Evolutionary conservation across 305 asterid genomes (phyloP).

Genomic region (Rubia balearica): DNA sequence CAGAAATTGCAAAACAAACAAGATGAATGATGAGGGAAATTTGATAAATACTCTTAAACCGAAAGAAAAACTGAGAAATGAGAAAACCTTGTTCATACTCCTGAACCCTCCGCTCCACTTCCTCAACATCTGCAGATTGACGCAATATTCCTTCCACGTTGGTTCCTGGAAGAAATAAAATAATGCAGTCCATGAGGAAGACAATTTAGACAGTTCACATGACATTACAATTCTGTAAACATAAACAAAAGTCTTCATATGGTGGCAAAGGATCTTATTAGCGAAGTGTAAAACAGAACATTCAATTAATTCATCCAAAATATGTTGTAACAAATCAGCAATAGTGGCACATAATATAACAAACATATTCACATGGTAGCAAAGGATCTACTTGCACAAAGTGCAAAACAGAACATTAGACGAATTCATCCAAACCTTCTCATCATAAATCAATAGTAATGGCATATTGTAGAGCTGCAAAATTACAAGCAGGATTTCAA

Average conservation of each 20-base stretch:
- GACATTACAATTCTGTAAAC: neutral
- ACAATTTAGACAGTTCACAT: constrained; percentile 7
- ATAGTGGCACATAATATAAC: neutral
- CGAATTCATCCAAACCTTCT: neutral
- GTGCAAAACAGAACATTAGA: neutral
- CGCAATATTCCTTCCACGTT: constrained; percentile 92
- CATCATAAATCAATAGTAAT: neutral
- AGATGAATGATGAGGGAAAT: neutral
- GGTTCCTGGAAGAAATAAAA: constrained; percentile 42
- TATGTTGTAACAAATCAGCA: neutral
- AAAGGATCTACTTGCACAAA: neutral
- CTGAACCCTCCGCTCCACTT: constrained; percentile 86
- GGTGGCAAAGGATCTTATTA: neutral
- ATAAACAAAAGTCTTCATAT: neutral
- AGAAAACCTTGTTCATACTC: constrained; percentile 84
- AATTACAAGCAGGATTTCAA: neutral
- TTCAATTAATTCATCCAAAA: neutral
- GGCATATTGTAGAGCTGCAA: neutral
- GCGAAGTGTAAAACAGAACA: neutral
- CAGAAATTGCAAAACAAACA: neutral
- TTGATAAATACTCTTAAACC: no score
- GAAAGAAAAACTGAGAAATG: neutral
- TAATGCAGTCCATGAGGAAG: constrained; percentile 16
- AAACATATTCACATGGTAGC: constrained; percentile 1
- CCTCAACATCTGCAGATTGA: constrained; percentile 95